Evolutionary conservation across 495 filamentous ascomycete genomes (phyloP), one percentile per base, ranked within the genome.

Genomic region (Aspergillus panamensis): DNA sequence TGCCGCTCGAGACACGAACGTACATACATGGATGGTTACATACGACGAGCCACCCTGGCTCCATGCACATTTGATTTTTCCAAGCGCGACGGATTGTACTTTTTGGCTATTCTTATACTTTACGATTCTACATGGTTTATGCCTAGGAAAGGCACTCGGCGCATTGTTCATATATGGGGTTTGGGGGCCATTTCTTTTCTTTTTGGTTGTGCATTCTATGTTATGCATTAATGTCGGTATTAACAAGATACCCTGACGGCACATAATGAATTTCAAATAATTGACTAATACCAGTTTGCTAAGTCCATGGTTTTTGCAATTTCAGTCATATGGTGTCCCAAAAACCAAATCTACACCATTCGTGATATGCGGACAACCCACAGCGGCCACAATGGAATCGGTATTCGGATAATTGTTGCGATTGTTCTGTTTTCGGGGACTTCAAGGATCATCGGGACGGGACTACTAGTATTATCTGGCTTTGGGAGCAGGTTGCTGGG

Each of bases 311-410:
- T 4, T 5, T 40, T 40, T 40, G 16, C 12, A 40, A 40, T 5
- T 25, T 25, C 5, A 2, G 25, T 25, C 25, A 25, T 25, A 48
- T 10, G 74, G 64, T 88, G 85, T 55, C 80, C 82, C 25, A 66
- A 71, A 29, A 55, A 83, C 14, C 76, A 76, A 14, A 76, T 88
- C 51, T 87, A 87, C 63, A 83, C 80, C 19, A 82, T 85, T 52
- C 72, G 86, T 19, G 84, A 87, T 62, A 75, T 88, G 73, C 85
- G 87, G 63, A 76, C 84, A 17, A 78, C 77, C 4, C 85, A 85
- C 6, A 84, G 85, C 4, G 83, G 83, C 4, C 85, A 88, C 61
- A 87, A 86, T 58, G 77, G 74, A 29, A 85, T 61, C 87, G 85
- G 85, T 85, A 88, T 63, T 79, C 75, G 1, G 85, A 88, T 58